phyloP scores from a whole-genome alignment of 2,329 filamentous ascomycete genomes.

The Aspergillus ochraceus region DNA sequence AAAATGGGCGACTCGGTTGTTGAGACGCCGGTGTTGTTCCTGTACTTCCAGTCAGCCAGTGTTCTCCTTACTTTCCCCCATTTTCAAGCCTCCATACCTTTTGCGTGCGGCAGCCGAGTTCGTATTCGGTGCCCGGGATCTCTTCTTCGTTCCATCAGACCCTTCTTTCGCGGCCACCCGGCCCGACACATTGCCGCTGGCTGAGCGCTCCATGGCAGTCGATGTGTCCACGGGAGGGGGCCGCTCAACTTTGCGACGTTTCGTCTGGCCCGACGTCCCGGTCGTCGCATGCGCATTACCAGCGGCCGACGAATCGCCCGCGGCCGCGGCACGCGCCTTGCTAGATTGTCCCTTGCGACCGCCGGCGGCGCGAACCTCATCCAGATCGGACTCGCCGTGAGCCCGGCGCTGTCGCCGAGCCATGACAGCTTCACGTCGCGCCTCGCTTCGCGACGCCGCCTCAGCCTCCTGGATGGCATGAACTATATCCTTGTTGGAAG shows the following conservation, averaged over 20 bases:
- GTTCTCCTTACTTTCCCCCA: background rate
- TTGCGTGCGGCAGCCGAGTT: conserved; percentile 64
- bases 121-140: conserved; percentile 70
- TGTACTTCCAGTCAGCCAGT: conserved; percentile 18
- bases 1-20: conserved; percentile 66
- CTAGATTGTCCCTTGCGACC: conserved; percentile 58
- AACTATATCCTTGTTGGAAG: conserved; percentile 66
- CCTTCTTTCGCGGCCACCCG: conserved; percentile 61
- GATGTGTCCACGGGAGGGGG: conserved; percentile 38
- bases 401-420: conserved; percentile 73
- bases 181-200: conserved; percentile 34
- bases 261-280: conserved; percentile 55
- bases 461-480: conserved; percentile 79
- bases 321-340: conserved; percentile 46
- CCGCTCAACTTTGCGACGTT: conserved; percentile 81
- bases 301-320: conserved; percentile 21
- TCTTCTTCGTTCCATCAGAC: conserved; percentile 67
- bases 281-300: conserved; percentile 52
- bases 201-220: conserved; percentile 42
- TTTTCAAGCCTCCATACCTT: conserved; percentile 56
- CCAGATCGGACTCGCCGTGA: conserved; percentile 75
- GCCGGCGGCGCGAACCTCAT: conserved; percentile 56
- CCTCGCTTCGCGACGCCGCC: conserved; percentile 79
- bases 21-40: conserved; percentile 50
- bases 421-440: conserved; percentile 76